Conservation (phyloP, 179 eudicot species). For the Amaranthus tricolor region DNA sequence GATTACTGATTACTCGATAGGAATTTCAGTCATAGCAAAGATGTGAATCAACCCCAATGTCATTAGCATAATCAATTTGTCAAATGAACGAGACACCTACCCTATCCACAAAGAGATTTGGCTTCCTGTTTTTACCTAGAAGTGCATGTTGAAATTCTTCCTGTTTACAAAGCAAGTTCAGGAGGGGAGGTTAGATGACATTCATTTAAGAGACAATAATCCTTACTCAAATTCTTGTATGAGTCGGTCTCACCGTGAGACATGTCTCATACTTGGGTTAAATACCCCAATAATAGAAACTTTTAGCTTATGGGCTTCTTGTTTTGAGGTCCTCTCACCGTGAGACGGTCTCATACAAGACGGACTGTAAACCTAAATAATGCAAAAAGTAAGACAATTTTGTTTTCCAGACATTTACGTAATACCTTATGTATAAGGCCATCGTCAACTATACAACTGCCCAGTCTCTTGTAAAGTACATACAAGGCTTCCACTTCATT, state of each 20-base stretch:
- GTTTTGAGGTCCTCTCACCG: no score
- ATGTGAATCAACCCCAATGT: not conserved
- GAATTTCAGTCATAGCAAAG: not conserved
- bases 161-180: constrained; percentile 21
- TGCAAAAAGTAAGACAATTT: not conserved
- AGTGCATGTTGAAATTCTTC: constrained; percentile 54
- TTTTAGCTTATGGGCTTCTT: no score
- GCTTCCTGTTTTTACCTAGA: constrained; percentile 32
- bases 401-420: not conserved
- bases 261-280: no score
- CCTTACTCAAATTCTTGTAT: no score
- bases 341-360: no score
- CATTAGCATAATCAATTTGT: not conserved
- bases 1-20: not conserved
- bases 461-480: constrained; percentile 30
- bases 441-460: constrained; percentile 39
- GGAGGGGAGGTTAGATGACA: not conserved
- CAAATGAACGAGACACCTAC: constrained; percentile 21
- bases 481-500: constrained; percentile 39
- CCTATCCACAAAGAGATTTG: constrained; percentile 53
- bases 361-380: no score
- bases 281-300: no score
- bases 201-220: not conserved
- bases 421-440: constrained; percentile 50
- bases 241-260: no score